Base-by-base conservation (phyloP, 2,329 filamentous ascomycete species). In the Beauveria rudraprayagi region DNA sequence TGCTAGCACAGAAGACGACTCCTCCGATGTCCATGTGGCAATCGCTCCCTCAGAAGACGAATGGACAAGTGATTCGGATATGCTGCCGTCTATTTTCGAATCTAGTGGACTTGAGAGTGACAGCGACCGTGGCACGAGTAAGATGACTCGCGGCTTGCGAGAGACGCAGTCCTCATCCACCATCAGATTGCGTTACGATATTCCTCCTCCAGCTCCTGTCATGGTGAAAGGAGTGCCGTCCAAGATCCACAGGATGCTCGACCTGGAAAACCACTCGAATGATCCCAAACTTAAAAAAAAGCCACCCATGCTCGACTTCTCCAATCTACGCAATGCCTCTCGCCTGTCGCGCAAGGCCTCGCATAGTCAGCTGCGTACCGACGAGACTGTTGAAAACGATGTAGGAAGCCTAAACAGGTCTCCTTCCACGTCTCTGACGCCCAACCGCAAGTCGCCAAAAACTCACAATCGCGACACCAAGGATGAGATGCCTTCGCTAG, bases 141-240 rank as follows among this genome's bases (percentile, higher is more conserved):
- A 81, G 52, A 73, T 74, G 24, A 77, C 77, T 3, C 78, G 73
- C 60, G 62, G 68, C 17, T 63, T 82, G 41, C 75, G 77, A 46
- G 78, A 81, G 54, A 78, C 77, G 37, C 74, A 76, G 51, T 85
- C 83, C 2, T 78, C 74, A 43, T 83, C 82, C 5, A 84, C 82
- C n/a, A 77, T 84, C 62, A 74, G 74, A 37, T 82, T 81, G 1
- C 82, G 79, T 70, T 85, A 85, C 69, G 82, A 85, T 70, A 78
- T 83, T 63, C 83, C 82, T 1, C 82, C 83, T 0, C 83, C 82
- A 0, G 79, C 76, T 48, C 83, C 82, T 1, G 79, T 81, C 62
- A 84, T 85, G 77, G 80, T 82, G 24, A 83, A 81, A 65, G 81
- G 80, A 3, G 68, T 79, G 5, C 80, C 81, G 0, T 67, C 73